Conservation (phyloP, 148 eudicot genomes). For the Simmondsia chinensis region DNA sequence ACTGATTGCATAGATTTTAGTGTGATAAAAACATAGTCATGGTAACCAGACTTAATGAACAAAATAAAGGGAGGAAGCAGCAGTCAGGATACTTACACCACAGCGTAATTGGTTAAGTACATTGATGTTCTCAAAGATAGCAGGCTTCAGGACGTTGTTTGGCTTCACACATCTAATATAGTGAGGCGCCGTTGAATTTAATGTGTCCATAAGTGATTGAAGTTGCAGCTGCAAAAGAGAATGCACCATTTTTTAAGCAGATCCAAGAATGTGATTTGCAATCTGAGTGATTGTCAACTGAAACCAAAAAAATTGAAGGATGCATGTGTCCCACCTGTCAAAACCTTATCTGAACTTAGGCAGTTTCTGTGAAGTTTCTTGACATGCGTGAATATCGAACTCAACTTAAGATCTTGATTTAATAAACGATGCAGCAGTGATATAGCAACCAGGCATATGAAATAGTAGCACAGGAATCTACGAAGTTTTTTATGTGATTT, state of each 20-base stretch:
- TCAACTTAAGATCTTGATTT: too few relatives aligned
- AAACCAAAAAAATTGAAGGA: too few relatives aligned
- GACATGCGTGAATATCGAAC: too few relatives aligned
- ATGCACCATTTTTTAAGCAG: slow-evolving; percentile 1
- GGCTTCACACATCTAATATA: slow-evolving; percentile 99
- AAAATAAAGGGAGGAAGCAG: background rate
- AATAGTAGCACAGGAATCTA: too few relatives aligned
- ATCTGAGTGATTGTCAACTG: background rate
- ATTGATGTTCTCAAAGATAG: slow-evolving; percentile 86
- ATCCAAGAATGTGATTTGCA: background rate
- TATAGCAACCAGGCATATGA: too few relatives aligned
- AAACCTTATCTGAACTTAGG: too few relatives aligned
- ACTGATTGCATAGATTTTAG: too few relatives aligned
- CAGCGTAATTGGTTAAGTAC: slow-evolving; percentile 90
- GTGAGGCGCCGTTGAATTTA: slow-evolving; percentile 93
- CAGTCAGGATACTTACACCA: slow-evolving; percentile 70
- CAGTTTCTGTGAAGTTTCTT: too few relatives aligned
- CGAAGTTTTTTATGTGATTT: too few relatives aligned
- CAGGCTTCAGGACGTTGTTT: slow-evolving; percentile 87
- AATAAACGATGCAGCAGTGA: too few relatives aligned
- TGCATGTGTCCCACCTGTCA: slow-evolving; percentile 2
- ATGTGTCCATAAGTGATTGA: slow-evolving; percentile 95
- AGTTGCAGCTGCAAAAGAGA: slow-evolving; percentile 78
- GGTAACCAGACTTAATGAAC: background rate
- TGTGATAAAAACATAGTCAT: too few relatives aligned